phyloP scores from a whole-genome alignment of 1,284 basidiomycete genomes.

The Microbotryum intermedium region DNA sequence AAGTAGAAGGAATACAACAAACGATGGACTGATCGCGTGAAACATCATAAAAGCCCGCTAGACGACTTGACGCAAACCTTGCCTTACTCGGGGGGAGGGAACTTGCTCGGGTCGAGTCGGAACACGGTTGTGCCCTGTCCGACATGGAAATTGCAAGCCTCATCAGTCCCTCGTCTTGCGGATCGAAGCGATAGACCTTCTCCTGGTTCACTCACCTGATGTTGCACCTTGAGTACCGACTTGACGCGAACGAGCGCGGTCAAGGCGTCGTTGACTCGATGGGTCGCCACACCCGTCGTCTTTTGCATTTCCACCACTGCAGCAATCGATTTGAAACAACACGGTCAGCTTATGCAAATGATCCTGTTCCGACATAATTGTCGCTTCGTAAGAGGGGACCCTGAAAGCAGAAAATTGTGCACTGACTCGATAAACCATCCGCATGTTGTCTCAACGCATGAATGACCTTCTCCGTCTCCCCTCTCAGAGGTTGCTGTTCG shows the following conservation, averaged over 20 bases:
- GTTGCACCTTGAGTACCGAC: slow-evolving; percentile 13
- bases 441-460: slow-evolving; percentile 17
- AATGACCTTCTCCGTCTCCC: slow-evolving; percentile 28
- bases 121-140: slow-evolving; percentile 14
- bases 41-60: neutral
- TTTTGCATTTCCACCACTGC: slow-evolving; percentile 1
- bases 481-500: slow-evolving; percentile 29
- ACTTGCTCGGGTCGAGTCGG: slow-evolving; percentile 12
- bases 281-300: slow-evolving; percentile 7
- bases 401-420: neutral
- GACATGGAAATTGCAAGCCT: neutral
- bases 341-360: neutral
- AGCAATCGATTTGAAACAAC: neutral
- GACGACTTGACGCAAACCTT: neutral
- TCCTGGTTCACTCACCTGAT: slow-evolving; percentile 5
- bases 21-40: neutral
- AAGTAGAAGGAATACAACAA: neutral
- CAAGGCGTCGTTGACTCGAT: slow-evolving; percentile 23
- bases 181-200: neutral
- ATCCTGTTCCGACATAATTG: too few species aligned
- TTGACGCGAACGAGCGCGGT: slow-evolving; percentile 26
- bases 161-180: neutral
- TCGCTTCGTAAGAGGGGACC: too few species aligned
- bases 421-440: slow-evolving; percentile 21
- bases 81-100: neutral